These are phyloP conservation scores for Pseudopyricularia javanii DNA, from an alignment of 2,329 filamentous ascomycete genomes.

Conservation along the genomic window DNA sequence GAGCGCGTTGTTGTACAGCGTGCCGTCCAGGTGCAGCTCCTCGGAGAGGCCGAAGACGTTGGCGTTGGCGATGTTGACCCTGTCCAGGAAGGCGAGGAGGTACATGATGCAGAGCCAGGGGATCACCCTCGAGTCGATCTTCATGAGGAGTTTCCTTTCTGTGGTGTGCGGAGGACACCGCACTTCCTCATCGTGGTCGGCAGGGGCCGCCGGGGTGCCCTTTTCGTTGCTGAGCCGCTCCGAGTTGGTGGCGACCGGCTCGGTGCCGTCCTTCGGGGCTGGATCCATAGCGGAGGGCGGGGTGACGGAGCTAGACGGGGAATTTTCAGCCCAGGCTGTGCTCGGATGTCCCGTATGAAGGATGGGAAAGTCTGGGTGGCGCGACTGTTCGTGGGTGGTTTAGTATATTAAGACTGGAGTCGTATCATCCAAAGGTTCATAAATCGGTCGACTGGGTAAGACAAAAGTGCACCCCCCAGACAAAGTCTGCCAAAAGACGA, in stretches of 20 bases:
- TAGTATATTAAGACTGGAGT: too few species aligned
- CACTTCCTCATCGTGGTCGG: constrained; percentile 19
- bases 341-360: not conserved
- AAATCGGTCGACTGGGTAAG: too few species aligned
- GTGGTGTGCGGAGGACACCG: constrained; percentile 41
- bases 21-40: constrained; percentile 47
- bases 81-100: constrained; percentile 54
- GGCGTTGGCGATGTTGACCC: constrained; percentile 70
- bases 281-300: not conserved
- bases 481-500: too few species aligned
- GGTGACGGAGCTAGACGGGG: constrained; percentile 2
- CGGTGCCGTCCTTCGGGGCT: not conserved
- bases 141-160: constrained; percentile 52
- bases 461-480: too few species aligned
- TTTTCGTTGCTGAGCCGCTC: not conserved
- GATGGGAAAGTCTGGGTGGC: too few species aligned
- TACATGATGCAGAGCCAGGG: constrained; percentile 65
- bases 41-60: constrained; percentile 49
- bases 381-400: too few species aligned
- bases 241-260: constrained; percentile 4
- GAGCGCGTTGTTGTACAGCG: constrained; percentile 54
- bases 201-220: not conserved
- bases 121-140: constrained; percentile 60
- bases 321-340: not conserved
- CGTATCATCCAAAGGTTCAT: too few species aligned